phyloP scores from a whole-genome alignment of 176 grass and related monocot species.

The Dactylis glomerata region DNA sequence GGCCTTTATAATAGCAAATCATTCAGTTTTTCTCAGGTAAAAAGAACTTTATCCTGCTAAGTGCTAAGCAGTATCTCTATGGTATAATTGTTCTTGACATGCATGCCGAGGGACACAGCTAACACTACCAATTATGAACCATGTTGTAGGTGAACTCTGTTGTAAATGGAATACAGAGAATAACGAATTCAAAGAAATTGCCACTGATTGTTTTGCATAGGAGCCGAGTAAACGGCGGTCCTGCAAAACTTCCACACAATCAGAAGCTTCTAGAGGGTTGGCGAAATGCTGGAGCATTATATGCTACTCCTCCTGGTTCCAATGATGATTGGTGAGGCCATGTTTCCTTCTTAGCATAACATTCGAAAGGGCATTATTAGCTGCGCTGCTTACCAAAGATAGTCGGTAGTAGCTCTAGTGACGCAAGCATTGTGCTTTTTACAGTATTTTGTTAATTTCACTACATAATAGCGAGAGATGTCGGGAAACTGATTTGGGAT shows the following conservation, averaged over 20 bases:
- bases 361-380: not conserved
- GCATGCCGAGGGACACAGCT: not conserved
- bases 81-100: not conserved
- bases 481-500: not conserved
- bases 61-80: conserved; percentile 7
- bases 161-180: conserved; percentile 62
- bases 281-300: conserved; percentile 58
- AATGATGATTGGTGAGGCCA: conserved; percentile 86
- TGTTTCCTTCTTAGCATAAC: not conserved
- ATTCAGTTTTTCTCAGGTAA: conserved; percentile 81
- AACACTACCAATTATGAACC: not conserved
- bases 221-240: conserved; percentile 38
- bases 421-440: not conserved
- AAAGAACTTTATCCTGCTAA: conserved; percentile 6
- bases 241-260: conserved; percentile 58
- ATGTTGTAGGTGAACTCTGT: conserved; percentile 68
- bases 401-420: not conserved
- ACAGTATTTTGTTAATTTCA: not conserved
- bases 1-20: conserved; percentile 57
- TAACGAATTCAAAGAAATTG: conserved; percentile 71
- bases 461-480: not conserved
- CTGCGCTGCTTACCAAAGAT: not conserved
- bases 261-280: conserved; percentile 66
- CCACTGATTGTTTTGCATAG: conserved; percentile 81
- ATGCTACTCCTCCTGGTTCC: conserved; percentile 75